A percentile compares a stretch with the other conserved stretches of the same genome.
Evolutionary conservation across 176 grass and related monocot species (phyloP).

Genomic region (Juncus effusus): DNA sequence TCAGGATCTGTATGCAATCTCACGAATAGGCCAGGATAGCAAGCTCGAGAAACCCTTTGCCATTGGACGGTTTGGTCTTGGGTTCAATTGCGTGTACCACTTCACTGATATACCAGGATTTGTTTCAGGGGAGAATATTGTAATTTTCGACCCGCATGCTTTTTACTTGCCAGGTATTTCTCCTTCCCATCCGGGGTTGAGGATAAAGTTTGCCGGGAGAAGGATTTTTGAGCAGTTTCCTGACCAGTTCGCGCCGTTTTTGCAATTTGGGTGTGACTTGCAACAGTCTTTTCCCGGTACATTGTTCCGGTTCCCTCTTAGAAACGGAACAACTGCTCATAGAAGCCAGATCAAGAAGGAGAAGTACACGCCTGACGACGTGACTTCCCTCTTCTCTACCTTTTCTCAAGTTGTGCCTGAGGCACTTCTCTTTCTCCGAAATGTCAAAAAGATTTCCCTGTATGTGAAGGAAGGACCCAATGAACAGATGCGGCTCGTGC

Average conservation of each 20-base stretch:
- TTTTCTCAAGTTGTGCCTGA: conserved; percentile 88
- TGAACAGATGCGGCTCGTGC: conserved; percentile 72
- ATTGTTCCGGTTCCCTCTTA: conserved; percentile 93
- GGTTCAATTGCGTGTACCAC: conserved; percentile 98
- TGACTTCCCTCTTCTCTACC: conserved; percentile 76
- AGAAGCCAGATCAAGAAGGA: conserved; percentile 98
- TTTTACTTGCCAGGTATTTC: conserved; percentile 93
- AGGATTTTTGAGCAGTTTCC: conserved; percentile 94
- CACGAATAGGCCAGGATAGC: conserved; percentile 93
- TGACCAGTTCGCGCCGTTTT: conserved; percentile 91
- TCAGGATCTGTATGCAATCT: conserved; percentile 97
- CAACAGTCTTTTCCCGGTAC: conserved; percentile 90
- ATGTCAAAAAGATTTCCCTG: conserved; percentile 75
- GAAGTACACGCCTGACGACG: conserved; percentile 83
- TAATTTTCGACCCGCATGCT: conserved; percentile 97
- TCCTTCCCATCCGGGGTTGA: conserved; percentile 90
- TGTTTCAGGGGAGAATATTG: conserved; percentile 97
- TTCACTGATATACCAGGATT: conserved; percentile 98
- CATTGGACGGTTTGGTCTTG: conserved; percentile 93
- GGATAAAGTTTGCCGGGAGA: conserved; percentile 86
- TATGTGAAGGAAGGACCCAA: conserved; percentile 79
- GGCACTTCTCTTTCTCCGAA: conserved; percentile 81
- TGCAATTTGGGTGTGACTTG: conserved; percentile 91
- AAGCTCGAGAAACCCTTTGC: conserved; percentile 98
- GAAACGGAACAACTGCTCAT: conserved; percentile 68